Evolutionary conservation across 768 basidiomycete genomes (phyloP), one percentile per base, ranked within the genome.

Genomic region (Tylopilus sp.): DNA sequence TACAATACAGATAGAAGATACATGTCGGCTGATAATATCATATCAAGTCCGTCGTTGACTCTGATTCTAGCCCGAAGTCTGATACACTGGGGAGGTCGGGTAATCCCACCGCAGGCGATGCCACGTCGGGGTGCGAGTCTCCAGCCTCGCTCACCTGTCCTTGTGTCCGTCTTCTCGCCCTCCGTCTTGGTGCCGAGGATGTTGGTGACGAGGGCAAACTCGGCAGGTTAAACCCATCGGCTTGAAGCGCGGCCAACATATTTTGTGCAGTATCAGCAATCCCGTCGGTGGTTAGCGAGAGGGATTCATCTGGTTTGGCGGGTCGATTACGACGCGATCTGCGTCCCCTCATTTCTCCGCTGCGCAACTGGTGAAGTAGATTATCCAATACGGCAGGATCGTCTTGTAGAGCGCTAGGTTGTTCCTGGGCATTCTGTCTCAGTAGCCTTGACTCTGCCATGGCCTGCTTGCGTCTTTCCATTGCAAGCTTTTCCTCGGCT

Each of bases 241-340:
- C 81, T 66, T 92, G 78, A 26, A 92, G 76, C 34, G 77, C 80
- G 8, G 86, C 86, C 49, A 92, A 67, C 86, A 93, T 87, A 58
- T 86, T 82, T 48, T 80, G 80, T 6, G 75, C 84, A 13, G 70
- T 50, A 24, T 67, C 71, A 68, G 67, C 38, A 70, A 75, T 48
- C 65, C 69, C 45, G 61, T 62, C 51, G 7, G 62, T 59, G 44
- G 50, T 21, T 21, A 62, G 54, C 11, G 57, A 43, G n/a, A 58
- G 4, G 57, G 67, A 57, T 34, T 48, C 57, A 38, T 77, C 75
- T 19, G 68, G 68, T 55, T 67, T 77, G 31, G 13, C 17, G 26
- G 74, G 73, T 48, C 80, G 74, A 24, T 71, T 63, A 50, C 82
- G 75, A 45, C 84, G 77, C 21, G 81, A 70, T 60, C 79, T 78